Evolutionary conservation across 225 moss, liverwort and hornwort species (phyloP).

Genomic region (Anthoceros angustus): DNA sequence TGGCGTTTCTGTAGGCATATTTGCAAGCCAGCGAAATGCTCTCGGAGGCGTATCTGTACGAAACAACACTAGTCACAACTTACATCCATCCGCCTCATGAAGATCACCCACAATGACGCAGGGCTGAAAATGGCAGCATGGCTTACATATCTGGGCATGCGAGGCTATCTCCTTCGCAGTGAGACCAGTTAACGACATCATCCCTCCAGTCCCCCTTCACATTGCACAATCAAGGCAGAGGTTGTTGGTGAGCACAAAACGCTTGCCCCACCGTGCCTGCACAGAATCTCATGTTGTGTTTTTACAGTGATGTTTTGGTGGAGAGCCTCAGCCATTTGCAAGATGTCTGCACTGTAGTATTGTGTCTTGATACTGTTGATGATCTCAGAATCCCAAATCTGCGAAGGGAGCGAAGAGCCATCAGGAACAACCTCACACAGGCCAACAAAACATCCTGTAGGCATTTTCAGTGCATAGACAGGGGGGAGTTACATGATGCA

Average conservation of each 20-base stretch:
- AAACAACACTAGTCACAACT: not conserved
- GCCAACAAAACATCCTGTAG: not conserved
- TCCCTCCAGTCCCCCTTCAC: conserved; percentile 30
- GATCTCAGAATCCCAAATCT: conserved; percentile 86
- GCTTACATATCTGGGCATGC: conserved; percentile 60
- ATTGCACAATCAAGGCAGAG: not conserved
- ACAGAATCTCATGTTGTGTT: not conserved
- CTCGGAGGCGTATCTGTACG: conserved; percentile 47
- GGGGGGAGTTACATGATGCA: conserved; percentile 42
- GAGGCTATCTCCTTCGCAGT: conserved; percentile 32
- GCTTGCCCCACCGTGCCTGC: not conserved
- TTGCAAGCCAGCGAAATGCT: conserved; percentile 54
- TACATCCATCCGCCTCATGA: not conserved
- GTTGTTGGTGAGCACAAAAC: not conserved
- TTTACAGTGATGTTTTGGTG: conserved; percentile 59
- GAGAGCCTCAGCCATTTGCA: conserved; percentile 35
- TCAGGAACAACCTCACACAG: not conserved
- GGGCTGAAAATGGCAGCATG: not conserved
- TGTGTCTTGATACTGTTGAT: conserved; percentile 46
- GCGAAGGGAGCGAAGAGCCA: not conserved
- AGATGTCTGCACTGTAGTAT: conserved; percentile 24
- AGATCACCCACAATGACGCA: not conserved
- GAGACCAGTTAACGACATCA: conserved; percentile 43
- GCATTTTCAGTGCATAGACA: not conserved
- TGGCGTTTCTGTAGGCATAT: conserved; percentile 64